These are phyloP conservation scores for Ceratobasidium sp. DNA, from an alignment of 1,284 basidiomycete species.

Conservation along the genomic window DNA sequence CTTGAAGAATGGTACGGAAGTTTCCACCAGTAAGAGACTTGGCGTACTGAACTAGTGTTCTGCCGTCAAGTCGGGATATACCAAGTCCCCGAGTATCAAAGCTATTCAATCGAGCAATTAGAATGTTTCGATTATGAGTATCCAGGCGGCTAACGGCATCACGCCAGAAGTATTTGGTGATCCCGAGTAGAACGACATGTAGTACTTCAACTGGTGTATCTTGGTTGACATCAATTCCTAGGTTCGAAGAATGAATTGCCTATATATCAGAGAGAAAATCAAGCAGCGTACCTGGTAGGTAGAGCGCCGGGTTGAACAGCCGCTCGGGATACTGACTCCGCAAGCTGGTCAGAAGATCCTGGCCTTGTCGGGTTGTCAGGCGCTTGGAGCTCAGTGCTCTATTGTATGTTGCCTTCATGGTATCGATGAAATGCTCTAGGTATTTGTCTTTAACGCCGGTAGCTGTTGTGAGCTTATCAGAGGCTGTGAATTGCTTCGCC, in stretches of 20 bases:
- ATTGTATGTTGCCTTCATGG: background rate
- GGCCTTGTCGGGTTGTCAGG: background rate
- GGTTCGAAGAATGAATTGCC: too few relatives aligned
- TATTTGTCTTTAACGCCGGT: conserved; percentile 4
- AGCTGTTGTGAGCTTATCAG: background rate
- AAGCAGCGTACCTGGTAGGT: conserved; percentile 45
- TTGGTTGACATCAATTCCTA: conserved; percentile 55
- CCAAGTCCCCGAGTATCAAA: conserved; percentile 54
- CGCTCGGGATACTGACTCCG: background rate
- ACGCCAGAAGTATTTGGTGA: conserved; percentile 60
- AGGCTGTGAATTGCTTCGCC: background rate
- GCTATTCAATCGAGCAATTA: conserved; percentile 52
- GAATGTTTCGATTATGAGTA: conserved; percentile 45
- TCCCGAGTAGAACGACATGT: conserved; percentile 58
- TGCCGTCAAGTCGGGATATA: conserved; percentile 50
- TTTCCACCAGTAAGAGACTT: conserved; percentile 57
- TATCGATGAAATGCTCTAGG: background rate
- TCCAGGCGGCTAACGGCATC: conserved; percentile 54
- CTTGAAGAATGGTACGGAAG: conserved; percentile 58
- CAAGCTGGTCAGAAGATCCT: background rate
- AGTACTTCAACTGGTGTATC: conserved; percentile 60
- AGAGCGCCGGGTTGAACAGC: conserved; percentile 50
- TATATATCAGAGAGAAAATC: conserved; percentile 31
- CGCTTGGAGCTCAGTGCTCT: background rate
- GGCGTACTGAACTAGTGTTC: conserved; percentile 55